These are phyloP conservation scores for Termitomyces sp. DNA, from an alignment of 768 basidiomycete genomes.

Conservation along the genomic window DNA sequence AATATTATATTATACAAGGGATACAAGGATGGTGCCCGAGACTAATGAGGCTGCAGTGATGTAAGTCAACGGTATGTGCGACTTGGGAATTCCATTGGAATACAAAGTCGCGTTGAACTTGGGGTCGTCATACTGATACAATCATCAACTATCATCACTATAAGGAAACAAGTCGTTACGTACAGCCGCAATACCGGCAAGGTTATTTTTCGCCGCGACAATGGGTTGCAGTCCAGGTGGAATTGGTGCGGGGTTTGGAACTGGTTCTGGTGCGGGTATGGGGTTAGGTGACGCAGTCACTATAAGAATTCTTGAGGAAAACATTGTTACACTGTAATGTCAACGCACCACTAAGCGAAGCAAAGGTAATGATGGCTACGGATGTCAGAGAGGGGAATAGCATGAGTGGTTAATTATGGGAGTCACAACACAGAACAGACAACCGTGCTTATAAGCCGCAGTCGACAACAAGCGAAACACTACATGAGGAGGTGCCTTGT, in stretches of 20 bases:
- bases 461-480: not conserved
- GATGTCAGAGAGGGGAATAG: not conserved
- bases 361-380: not conserved
- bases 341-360: conserved; percentile 1
- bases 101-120: conserved; percentile 2
- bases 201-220: conserved; percentile 22
- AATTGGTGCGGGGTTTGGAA: conserved; percentile 14
- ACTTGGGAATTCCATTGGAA: not conserved
- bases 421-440: not conserved
- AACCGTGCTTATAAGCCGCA: not conserved
- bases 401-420: not conserved
- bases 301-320: not conserved
- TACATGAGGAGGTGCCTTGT: not conserved
- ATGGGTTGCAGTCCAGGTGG: conserved; percentile 18
- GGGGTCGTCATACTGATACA: conserved; percentile 1
- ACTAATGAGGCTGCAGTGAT: not conserved
- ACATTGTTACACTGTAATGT: not conserved
- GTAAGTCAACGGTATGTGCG: not conserved
- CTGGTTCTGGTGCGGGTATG: not conserved
- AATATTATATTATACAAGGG: not conserved
- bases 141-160: not conserved
- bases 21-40: not conserved
- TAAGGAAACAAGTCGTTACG: not conserved
- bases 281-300: conserved; percentile 5
- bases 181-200: conserved; percentile 14